These are phyloP conservation scores for Ophiosphaerella korrae DNA, from an alignment of 2,329 filamentous ascomycete genomes.

Conservation along the genomic window DNA sequence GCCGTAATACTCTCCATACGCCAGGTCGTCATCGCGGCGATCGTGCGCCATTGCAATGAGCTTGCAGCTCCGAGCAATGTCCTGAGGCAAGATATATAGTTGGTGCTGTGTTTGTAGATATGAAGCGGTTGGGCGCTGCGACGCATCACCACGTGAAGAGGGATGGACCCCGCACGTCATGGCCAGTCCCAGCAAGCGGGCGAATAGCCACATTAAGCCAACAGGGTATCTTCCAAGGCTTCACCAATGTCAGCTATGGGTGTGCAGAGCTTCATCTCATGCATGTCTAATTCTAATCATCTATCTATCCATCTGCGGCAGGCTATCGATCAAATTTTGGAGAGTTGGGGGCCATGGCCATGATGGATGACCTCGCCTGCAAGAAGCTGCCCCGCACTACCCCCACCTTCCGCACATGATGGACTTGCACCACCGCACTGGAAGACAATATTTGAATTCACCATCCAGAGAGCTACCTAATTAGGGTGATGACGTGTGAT, in stretches of 20 bases:
- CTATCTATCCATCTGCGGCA: no score
- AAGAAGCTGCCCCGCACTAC: background rate
- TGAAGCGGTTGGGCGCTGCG: background rate
- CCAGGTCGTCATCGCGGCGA: slow-evolving; percentile 57
- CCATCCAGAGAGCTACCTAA: background rate
- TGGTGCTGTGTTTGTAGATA: background rate
- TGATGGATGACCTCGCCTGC: no score
- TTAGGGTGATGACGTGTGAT: slow-evolving; percentile 3
- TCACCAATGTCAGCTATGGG: no score
- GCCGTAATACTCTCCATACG: slow-evolving; percentile 59
- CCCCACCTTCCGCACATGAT: background rate
- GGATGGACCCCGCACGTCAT: background rate
- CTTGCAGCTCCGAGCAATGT: slow-evolving; percentile 15
- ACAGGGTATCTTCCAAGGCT: background rate
- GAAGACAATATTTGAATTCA: no score
- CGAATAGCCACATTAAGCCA: background rate
- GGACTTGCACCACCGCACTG: background rate
- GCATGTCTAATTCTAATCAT: no score
- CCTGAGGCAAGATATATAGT: background rate
- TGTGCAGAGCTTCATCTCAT: no score
- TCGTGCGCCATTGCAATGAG: slow-evolving; percentile 36
- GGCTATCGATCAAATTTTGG: no score
- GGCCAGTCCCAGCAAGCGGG: background rate
- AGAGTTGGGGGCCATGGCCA: no score
- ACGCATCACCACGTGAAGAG: background rate